Conservation (phyloP, 2,329 filamentous ascomycete genomes). For the Chaetomiaceae sp. region DNA sequence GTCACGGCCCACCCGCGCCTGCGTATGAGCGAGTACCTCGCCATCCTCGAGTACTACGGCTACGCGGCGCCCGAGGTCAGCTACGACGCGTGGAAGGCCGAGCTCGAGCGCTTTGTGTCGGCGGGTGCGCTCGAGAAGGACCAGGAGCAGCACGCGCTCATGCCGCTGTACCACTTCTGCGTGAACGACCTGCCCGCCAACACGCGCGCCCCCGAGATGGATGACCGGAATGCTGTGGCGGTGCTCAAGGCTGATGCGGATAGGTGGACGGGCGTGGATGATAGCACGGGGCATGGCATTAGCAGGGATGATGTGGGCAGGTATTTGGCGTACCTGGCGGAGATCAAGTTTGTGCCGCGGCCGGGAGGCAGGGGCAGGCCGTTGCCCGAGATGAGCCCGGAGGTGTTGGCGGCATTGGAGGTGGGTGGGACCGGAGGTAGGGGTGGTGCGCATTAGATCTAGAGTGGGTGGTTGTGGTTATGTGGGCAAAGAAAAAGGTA, state of each 20-base stretch:
- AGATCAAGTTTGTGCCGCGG: slow-evolving; percentile 54
- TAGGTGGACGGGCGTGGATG: slow-evolving; percentile 45
- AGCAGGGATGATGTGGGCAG: slow-evolving; percentile 55
- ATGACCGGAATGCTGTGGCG: slow-evolving; percentile 61
- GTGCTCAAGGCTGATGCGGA: slow-evolving; percentile 58
- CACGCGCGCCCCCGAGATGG: slow-evolving; percentile 66
- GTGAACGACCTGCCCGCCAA: slow-evolving; percentile 62
- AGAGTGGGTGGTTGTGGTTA: neutral
- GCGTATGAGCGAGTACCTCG: slow-evolving; percentile 71
- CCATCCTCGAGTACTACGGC: slow-evolving; percentile 63
- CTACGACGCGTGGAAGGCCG: slow-evolving; percentile 63
- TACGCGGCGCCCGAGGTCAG: slow-evolving; percentile 61
- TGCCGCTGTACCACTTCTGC: slow-evolving; percentile 70
- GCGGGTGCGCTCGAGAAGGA: slow-evolving; percentile 47
- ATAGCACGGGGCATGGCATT: slow-evolving; percentile 46
- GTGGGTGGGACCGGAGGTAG: slow-evolving; percentile 22
- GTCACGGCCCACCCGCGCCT: slow-evolving; percentile 75
- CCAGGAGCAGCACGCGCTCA: slow-evolving; percentile 63
- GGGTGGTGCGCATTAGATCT: slow-evolving; percentile 18
- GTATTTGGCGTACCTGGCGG: slow-evolving; percentile 58
- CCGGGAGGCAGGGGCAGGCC: slow-evolving; percentile 33
- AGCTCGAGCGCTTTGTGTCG: slow-evolving; percentile 62
- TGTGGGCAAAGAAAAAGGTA: neutral
- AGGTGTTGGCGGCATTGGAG: slow-evolving; percentile 24
- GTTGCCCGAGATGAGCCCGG: slow-evolving; percentile 29